Evolutionary conservation across 208 protist species (phyloP).

Genomic region (Trypanosoma mega): DNA sequence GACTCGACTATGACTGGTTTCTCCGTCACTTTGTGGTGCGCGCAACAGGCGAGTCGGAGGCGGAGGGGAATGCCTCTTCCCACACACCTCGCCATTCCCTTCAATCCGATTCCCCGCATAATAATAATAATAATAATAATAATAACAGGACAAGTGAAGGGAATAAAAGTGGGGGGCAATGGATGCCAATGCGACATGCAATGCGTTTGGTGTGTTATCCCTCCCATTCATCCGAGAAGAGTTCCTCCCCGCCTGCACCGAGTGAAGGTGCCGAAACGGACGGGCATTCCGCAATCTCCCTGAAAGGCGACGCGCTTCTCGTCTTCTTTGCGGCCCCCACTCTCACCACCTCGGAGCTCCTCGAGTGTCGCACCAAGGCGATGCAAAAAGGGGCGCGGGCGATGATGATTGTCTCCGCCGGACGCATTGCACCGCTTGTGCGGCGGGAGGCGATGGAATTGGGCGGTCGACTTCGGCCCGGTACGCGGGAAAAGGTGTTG

Average conservation of each 20-base stretch:
- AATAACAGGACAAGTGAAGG: too few species aligned
- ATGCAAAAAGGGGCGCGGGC: conserved; percentile 48
- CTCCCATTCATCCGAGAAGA: too few species aligned
- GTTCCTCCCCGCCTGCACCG: too few species aligned
- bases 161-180: conserved; percentile 30
- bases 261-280: too few species aligned
- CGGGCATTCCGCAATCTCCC: too few species aligned
- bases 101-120: too few species aligned
- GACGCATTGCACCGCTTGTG: conserved; percentile 50
- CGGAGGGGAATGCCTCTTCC: too few species aligned
- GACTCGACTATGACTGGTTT: conserved; percentile 76
- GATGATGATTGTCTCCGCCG: conserved; percentile 62
- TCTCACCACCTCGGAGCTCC: conserved; percentile 54
- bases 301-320: conserved; percentile 27
- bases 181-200: conserved; percentile 55
- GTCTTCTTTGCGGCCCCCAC: conserved; percentile 62
- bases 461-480: conserved; percentile 46
- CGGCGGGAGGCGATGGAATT: conserved; percentile 60
- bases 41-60: too few species aligned
- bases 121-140: too few species aligned
- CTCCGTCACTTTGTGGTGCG: conserved; percentile 46
- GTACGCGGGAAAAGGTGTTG: conserved; percentile 44
- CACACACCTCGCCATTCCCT: too few species aligned
- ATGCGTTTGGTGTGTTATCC: conserved; percentile 74
- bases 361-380: conserved; percentile 61